Percentiles rank a stretch among this genome's conserved stretches.
Conservation (phyloP, 176 grass and related monocot genomes). For the Alopecurus myosuroides region DNA sequence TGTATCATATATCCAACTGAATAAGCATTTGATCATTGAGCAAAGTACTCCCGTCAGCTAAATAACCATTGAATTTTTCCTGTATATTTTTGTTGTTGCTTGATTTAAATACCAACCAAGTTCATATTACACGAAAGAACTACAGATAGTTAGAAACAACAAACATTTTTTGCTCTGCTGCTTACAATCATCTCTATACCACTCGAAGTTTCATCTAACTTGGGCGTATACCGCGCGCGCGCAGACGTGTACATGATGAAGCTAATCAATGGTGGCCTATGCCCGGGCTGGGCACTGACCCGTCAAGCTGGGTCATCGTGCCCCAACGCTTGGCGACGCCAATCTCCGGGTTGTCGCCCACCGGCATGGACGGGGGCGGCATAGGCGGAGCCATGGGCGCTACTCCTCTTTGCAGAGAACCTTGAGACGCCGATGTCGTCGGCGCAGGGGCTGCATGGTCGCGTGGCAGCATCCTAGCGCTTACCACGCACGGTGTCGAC, state of each 20-base stretch:
- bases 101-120: no score
- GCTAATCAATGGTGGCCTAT: constrained; percentile 9
- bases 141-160: not conserved
- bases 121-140: not conserved
- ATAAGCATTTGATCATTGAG: no score
- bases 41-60: no score
- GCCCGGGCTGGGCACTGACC: constrained; percentile 31
- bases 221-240: not conserved
- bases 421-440: not conserved
- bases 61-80: no score
- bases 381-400: not conserved
- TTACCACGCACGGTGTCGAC: not conserved
- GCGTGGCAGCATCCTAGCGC: constrained; percentile 1
- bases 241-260: not conserved
- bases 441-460: not conserved
- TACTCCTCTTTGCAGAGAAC: not conserved
- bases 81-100: no score
- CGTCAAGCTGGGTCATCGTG: not conserved
- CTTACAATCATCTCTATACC: not conserved
- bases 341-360: not conserved
- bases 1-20: no score
- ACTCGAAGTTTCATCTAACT: not conserved
- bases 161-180: not conserved
- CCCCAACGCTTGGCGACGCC: not conserved
- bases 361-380: not conserved